Evolutionary conservation across 2,329 filamentous ascomycete genomes (phyloP).

Genomic region (Penicillium sp.): DNA sequence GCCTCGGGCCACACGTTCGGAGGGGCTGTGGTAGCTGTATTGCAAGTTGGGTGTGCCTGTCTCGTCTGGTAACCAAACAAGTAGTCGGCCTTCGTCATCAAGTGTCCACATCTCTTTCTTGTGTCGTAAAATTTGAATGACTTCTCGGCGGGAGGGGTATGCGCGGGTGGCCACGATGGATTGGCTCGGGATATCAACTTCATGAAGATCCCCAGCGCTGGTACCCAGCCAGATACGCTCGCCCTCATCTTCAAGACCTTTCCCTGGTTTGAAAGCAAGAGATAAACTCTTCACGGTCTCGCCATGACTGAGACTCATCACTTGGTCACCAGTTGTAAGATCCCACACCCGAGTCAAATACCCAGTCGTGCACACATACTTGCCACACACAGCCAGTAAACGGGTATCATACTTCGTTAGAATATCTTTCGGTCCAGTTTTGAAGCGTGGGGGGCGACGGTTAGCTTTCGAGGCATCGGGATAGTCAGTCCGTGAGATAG

Average conservation of each 20-base stretch:
- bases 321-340: conserved; percentile 66
- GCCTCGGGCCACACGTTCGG: conserved; percentile 65
- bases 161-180: conserved; percentile 59
- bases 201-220: conserved; percentile 76
- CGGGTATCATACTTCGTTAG: conserved; percentile 77
- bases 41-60: conserved; percentile 65
- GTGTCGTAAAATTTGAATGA: conserved; percentile 77
- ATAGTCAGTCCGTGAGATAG: conserved; percentile 55
- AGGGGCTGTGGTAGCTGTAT: conserved; percentile 58
- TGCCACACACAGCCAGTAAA: conserved; percentile 77
- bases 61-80: conserved; percentile 75
- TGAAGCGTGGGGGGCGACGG: conserved; percentile 67
- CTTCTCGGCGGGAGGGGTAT: conserved; percentile 68
- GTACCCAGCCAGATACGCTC: conserved; percentile 80
- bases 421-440: conserved; percentile 65
- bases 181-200: conserved; percentile 71
- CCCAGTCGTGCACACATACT: conserved; percentile 76
- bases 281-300: conserved; percentile 77
- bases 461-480: conserved; percentile 80
- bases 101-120: conserved; percentile 87
- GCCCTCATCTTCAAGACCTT: conserved; percentile 70
- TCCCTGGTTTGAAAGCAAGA: conserved; percentile 74
- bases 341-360: conserved; percentile 84
- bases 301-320: conserved; percentile 72
- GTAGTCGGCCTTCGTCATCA: conserved; percentile 76